These are phyloP conservation scores for Tuber microsphaerosporum DNA, from an alignment of 495 filamentous ascomycete species.

Conservation along the genomic window DNA sequence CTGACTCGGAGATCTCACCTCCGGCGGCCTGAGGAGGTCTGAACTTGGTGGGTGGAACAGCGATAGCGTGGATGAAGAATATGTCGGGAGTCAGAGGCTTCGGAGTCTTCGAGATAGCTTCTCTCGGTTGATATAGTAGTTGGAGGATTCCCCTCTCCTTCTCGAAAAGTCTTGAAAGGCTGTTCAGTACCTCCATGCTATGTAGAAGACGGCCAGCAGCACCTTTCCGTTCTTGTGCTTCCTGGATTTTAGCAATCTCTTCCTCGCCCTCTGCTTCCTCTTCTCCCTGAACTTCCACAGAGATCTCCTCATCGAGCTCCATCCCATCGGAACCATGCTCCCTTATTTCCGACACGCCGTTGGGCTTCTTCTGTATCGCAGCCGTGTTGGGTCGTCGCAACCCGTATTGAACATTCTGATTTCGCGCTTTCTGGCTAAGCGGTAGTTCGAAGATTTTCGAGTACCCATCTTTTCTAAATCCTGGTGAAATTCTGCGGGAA, in stretches of 20 bases:
- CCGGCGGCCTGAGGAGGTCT: slow-evolving; percentile 78
- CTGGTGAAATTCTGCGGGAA: slow-evolving; percentile 57
- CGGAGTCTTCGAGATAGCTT: slow-evolving; percentile 48
- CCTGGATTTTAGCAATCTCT: slow-evolving; percentile 41
- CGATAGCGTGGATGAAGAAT: slow-evolving; percentile 79
- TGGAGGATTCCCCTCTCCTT: slow-evolving; percentile 73
- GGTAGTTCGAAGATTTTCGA: slow-evolving; percentile 89
- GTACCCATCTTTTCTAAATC: slow-evolving; percentile 75
- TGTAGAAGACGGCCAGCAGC: slow-evolving; percentile 31
- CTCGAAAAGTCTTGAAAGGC: slow-evolving; percentile 69
- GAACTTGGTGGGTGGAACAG: slow-evolving; percentile 87
- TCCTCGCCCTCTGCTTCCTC: slow-evolving; percentile 45
- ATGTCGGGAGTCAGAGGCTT: slow-evolving; percentile 64
- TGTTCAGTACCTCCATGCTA: slow-evolving; percentile 45
- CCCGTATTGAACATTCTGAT: slow-evolving; percentile 57
- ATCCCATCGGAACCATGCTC: slow-evolving; percentile 21
- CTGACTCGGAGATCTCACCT: slow-evolving; percentile 63
- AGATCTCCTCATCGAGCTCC: slow-evolving; percentile 44
- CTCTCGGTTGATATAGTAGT: slow-evolving; percentile 72
- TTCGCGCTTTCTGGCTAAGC: slow-evolving; percentile 60
- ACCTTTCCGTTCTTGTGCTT: slow-evolving; percentile 27
- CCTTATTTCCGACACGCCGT: background rate
- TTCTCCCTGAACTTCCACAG: slow-evolving; percentile 47
- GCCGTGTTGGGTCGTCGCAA: slow-evolving; percentile 31
- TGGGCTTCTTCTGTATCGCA: slow-evolving; percentile 25